Percentiles rank a stretch among this genome's conserved stretches.
These are phyloP conservation scores for Babesia sp. DNA, from an alignment of 169 alveolate genomes.

Conservation along the genomic window DNA sequence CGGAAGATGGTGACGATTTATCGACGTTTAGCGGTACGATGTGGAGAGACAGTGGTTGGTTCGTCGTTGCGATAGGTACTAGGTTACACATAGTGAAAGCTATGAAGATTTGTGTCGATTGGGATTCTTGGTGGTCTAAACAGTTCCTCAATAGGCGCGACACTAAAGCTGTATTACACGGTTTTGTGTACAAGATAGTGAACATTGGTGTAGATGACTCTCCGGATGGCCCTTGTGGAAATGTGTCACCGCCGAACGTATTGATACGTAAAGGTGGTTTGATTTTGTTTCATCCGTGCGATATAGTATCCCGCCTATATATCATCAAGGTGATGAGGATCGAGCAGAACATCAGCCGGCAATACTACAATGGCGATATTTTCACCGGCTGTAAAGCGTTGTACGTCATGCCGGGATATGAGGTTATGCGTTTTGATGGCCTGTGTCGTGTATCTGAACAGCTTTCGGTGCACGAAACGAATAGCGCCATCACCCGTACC, in stretches of 20 bases:
- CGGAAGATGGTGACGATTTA: background rate
- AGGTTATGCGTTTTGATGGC: conserved; percentile 38
- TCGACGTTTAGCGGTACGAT: conserved; percentile 38
- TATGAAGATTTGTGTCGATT: conserved; percentile 80
- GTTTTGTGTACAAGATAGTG: conserved; percentile 51
- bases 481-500: background rate
- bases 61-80: conserved; percentile 77
- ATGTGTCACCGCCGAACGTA: conserved; percentile 19
- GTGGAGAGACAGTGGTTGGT: conserved; percentile 55
- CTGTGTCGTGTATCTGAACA: conserved; percentile 10
- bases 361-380: conserved; percentile 48
- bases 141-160: conserved; percentile 85
- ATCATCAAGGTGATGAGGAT: conserved; percentile 53
- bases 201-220: conserved; percentile 8
- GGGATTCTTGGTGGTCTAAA: conserved; percentile 87
- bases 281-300: conserved; percentile 63
- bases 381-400: conserved; percentile 58
- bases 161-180: conserved; percentile 80
- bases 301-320: conserved; percentile 58
- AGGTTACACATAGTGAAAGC: conserved; percentile 78
- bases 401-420: conserved; percentile 68
- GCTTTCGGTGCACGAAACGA: background rate
- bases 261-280: conserved; percentile 47
- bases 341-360: conserved; percentile 54
- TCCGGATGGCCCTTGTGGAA: background rate